Evolutionary conservation across 345 rosid species (phyloP), one percentile per base, ranked within the genome.

Genomic region (Cardiospermum halicacabum): DNA sequence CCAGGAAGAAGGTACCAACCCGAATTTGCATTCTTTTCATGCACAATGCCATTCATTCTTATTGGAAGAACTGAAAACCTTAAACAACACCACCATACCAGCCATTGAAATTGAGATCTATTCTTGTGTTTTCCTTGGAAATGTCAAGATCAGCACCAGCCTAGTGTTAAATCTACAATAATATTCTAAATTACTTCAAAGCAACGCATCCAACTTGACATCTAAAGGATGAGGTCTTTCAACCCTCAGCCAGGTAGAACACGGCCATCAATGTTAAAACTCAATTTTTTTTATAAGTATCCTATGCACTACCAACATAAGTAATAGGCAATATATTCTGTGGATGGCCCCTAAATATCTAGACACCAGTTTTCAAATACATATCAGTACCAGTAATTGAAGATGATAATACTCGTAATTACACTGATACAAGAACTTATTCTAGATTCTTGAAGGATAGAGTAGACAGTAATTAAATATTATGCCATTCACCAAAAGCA

Each of bases 401-500:
- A 49, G 43, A n/a, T 39, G 34, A 64, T 24, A 3, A 16, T 31
- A 37, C 13, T 36, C 4, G 47, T 36, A 56, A 57, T 27, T 36
- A 42, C 21, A 7, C 11, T 26, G 30, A 45, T 43, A 42, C 26
- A 60, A 27, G 32, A 34, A 64, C 63, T 26, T 56, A 54, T 7
- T 47, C 47, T 3, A n/a, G 1, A 34, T 36, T 65, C 62, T 34
- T 55, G 51, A 54, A 32, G 34, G 36, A 60, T 12, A 25, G 31
- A 22, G 11, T 12, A 58, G 48, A 58, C 16, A 32, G 24, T n/a
- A 50, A 47, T 36, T 50, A 27, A 53, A 32, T 34, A 36, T 63
- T 49, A 51, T 31, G 67, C 6, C 31, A 34, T 50, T 50, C 67
- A 51, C 58, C 48, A 32, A 64, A 26, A 54, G 27, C 40, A 72